Evolutionary conservation across 176 grass and related monocot species (phyloP), one percentile per base, ranked within the genome.

Genomic region (Poa pratensis): DNA sequence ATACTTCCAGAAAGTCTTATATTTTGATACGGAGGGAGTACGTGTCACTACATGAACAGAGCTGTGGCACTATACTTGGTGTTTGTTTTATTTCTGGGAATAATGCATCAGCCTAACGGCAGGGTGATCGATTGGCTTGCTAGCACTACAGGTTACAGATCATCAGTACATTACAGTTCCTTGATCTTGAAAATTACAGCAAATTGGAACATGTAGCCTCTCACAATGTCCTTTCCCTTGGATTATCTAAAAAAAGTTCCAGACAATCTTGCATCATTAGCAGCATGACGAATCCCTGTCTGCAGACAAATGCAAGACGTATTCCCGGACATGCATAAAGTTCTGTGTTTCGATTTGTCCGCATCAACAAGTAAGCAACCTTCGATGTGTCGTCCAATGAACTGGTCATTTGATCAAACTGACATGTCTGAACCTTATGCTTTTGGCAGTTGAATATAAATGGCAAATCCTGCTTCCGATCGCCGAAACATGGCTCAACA

Each of bases 401-500:
- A 60, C 11, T 37, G 27, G 34, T 23, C 19, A 43, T 84, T 55
- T 13, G 63, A 68, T 43, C 26, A 80, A 35, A 32, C 32, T 35
- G 76, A 71, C 32, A 77, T 64, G 59, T 14, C 42, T 52, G 2
- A 50, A 86, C 32, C 62, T 8, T 46, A 6, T 62, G 9, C 24
- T 59, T 10, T 59, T 26, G 5, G 58, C 57, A 24, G 1, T 12
- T 60, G 10, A 12, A 24, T 23, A 61, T 26, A 26, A 61, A 24
- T 27, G 59, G 59, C 59, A 1, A 23, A 62, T 62, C 59, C 59
- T 62, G 1, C 23, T 62, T 6, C 24, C 11, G n/a, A 83, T 67
- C 64, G 65, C 73, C 19, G 20, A 65, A 82, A 19, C 73, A 90
- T 54, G 54, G 43, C 17, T 10, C 19, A 26, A 16, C 43, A 64